phyloP scores from a whole-genome alignment of 2,329 filamentous ascomycete genomes.

The Fusarium camptoceras region DNA sequence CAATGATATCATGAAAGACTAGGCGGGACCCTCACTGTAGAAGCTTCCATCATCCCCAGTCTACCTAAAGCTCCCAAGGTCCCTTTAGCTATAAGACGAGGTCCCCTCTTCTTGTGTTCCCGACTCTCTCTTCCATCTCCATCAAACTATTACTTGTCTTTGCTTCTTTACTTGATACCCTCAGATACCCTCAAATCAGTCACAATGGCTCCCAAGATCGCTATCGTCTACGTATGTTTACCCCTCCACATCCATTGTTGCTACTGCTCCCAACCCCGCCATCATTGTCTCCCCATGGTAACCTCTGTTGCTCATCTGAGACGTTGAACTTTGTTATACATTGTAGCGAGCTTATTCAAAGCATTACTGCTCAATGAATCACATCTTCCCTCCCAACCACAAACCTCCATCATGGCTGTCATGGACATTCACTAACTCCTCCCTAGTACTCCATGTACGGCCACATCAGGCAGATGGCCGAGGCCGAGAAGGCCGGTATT shows the following conservation, averaged over 20 bases:
- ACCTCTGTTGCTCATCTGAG: conserved; percentile 2
- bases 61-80: conserved; percentile 8
- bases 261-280: background rate
- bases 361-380: background rate
- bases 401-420: background rate
- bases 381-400: background rate
- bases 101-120: conserved; percentile 23
- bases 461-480: conserved; percentile 85
- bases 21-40: conserved; percentile 10
- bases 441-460: conserved; percentile 93
- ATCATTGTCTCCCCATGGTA: conserved; percentile 9
- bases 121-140: background rate
- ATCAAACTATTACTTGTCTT: conserved; percentile 6
- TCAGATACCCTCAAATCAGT: conserved; percentile 23
- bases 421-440: conserved; percentile 19
- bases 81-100: conserved; percentile 44
- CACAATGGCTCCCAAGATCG: conserved; percentile 89
- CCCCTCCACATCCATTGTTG: conserved; percentile 12
- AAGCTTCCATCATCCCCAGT: conserved; percentile 17
- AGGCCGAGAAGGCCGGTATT: conserved; percentile 91
- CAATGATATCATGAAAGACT: conserved; percentile 33
- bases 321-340: background rate
- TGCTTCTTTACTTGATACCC: conserved; percentile 29
- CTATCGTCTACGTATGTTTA: conserved; percentile 84
- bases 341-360: background rate